A percentile compares a stretch with the other conserved stretches of the same genome.
Evolutionary conservation across 257 asterid genomes (phyloP).

Genomic region (Solanum okadae): DNA sequence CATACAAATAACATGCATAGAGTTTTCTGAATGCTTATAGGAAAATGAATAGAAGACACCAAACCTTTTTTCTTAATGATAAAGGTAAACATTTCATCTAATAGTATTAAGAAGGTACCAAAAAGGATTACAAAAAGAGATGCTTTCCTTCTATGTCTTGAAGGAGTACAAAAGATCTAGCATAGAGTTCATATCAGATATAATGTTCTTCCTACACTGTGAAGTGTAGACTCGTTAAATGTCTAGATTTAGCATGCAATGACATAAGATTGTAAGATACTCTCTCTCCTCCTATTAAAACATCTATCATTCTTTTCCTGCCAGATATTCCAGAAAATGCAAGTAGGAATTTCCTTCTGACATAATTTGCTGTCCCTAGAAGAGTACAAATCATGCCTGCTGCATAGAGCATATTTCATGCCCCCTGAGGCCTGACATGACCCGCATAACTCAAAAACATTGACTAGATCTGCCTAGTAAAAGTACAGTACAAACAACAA

Average conservation of each 20-base stretch:
- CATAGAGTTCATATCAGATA: not conserved
- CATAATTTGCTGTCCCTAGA: not conserved
- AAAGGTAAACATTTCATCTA: not conserved
- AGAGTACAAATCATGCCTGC: not conserved
- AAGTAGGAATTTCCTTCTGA: not conserved
- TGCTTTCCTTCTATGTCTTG: not conserved
- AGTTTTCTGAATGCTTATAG: not conserved
- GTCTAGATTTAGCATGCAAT: not conserved
- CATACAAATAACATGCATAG: not conserved
- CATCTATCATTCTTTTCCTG: not conserved
- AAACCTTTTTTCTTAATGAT: not conserved
- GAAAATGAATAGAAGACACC: not conserved
- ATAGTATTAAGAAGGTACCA: not conserved
- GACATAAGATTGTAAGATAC: not conserved
- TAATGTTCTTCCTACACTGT: not conserved
- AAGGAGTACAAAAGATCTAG: not conserved
- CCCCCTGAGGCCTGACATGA: not conserved
- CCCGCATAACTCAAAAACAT: not conserved
- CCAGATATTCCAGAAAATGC: not conserved
- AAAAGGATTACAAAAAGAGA: not conserved
- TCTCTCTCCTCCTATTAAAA: not conserved
- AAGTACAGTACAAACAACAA: not conserved
- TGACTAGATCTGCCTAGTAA: not conserved
- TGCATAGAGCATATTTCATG: not conserved
- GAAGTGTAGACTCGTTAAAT: not conserved